phyloP scores from a whole-genome alignment of 176 grass and related monocot genomes.

The Puccinellia tenuiflora region DNA sequence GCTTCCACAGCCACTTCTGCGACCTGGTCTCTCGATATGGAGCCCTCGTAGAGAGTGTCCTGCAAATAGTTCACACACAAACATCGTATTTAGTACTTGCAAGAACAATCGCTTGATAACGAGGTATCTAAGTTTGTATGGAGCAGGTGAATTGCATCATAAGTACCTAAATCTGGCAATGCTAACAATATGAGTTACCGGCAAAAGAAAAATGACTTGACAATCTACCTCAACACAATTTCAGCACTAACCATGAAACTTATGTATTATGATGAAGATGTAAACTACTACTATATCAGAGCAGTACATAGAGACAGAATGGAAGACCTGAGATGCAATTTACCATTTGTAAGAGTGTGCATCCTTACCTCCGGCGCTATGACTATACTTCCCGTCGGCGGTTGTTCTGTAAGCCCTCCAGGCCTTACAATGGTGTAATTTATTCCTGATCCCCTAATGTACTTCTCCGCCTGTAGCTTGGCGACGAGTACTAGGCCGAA shows the following conservation, averaged over 20 bases:
- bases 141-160: neutral
- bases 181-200: neutral
- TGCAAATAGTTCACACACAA: constrained; percentile 7
- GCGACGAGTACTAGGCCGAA: constrained; percentile 63
- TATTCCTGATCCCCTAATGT: constrained; percentile 58
- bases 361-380: constrained; percentile 53
- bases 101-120: neutral
- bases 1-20: constrained; percentile 60
- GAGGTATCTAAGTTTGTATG: neutral
- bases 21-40: constrained; percentile 65
- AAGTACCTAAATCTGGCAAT: neutral
- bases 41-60: constrained; percentile 65
- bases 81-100: neutral
- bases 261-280: neutral
- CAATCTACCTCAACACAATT: neutral
- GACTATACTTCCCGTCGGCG: constrained; percentile 43
- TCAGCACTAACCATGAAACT: neutral
- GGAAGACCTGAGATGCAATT: neutral
- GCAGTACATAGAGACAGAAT: neutral
- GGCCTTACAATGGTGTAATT: constrained; percentile 76
- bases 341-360: neutral
- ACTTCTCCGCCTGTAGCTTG: constrained; percentile 67
- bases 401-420: constrained; percentile 61
- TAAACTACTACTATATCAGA: neutral
- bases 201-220: too few species aligned